phyloP scores from a whole-genome alignment of 2,329 filamentous ascomycete species.

The Fusarium gaditjirri region DNA sequence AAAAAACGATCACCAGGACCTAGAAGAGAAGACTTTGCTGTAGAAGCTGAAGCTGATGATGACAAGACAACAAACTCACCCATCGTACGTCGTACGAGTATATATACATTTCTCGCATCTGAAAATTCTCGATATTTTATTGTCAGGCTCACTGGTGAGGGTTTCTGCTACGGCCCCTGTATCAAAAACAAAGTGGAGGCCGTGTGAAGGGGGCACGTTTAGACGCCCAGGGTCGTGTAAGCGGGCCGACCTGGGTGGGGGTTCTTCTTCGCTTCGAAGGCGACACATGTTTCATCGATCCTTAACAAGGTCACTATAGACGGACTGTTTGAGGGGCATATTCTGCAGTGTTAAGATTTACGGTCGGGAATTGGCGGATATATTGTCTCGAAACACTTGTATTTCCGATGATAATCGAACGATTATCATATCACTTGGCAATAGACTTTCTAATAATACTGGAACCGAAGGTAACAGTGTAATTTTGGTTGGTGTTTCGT shows the following conservation, averaged over 20 bases:
- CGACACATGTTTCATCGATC: conserved; percentile 35
- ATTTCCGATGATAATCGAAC: conserved; percentile 18
- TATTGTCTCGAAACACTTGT: conserved; percentile 10
- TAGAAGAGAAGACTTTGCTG: conserved; percentile 23
- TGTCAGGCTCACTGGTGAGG: neutral
- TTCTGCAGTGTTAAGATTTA: neutral
- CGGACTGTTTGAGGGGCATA: conserved; percentile 6
- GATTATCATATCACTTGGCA: neutral
- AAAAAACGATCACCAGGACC: conserved; percentile 42
- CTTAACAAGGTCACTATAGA: neutral
- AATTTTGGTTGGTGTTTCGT: neutral
- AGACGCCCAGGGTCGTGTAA: neutral
- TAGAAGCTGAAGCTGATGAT: conserved; percentile 37
- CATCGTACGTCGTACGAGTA: neutral
- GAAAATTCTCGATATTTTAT: neutral
- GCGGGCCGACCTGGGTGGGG: conserved; percentile 14
- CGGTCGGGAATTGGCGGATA: conserved; percentile 8
- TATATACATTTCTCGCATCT: conserved; percentile 25
- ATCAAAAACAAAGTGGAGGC: conserved; percentile 33
- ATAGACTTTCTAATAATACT: neutral
- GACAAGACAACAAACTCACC: neutral
- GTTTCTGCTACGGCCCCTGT: conserved; percentile 38
- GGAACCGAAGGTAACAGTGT: neutral
- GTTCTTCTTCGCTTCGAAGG: conserved; percentile 16
- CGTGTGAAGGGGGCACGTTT: conserved; percentile 28